Percentiles rank a stretch among this genome's conserved stretches.
Conservation (phyloP, 768 basidiomycete genomes). For the Daedalea quercina region DNA sequence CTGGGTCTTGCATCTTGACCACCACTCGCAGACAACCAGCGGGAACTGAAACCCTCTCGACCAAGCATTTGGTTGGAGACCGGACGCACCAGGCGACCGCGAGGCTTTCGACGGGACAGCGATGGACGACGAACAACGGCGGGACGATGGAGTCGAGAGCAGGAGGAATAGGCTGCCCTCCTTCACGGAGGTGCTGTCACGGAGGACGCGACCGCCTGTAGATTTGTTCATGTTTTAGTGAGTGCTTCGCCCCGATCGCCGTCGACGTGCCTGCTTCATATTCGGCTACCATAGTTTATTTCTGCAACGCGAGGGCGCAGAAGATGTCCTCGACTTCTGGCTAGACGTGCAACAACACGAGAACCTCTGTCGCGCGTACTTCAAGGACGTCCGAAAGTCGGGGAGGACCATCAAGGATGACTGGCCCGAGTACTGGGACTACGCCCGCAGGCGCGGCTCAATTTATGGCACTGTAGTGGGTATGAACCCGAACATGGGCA, state of each 20-base stretch:
- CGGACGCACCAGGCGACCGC: not conserved
- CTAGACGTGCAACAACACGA: slow-evolving; percentile 99
- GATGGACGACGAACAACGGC: slow-evolving; percentile 31
- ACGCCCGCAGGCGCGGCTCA: slow-evolving; percentile 85
- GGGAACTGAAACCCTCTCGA: not conserved
- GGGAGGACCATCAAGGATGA: slow-evolving; percentile 90
- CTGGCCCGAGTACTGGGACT: slow-evolving; percentile 98
- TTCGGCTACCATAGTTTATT: slow-evolving; percentile 57
- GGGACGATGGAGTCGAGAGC: slow-evolving; percentile 70
- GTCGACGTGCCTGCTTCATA: slow-evolving; percentile 1
- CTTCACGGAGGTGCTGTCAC: slow-evolving; percentile 84
- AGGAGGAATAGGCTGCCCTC: slow-evolving; percentile 78
- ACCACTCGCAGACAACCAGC: not conserved
- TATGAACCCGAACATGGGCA: slow-evolving; percentile 48
- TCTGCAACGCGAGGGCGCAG: slow-evolving; percentile 90
- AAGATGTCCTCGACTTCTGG: slow-evolving; percentile 98
- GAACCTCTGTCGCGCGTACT: slow-evolving; percentile 96
- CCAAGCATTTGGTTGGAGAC: slow-evolving; percentile 1
- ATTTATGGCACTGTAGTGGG: slow-evolving; percentile 91
- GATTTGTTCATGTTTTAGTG: slow-evolving; percentile 99
- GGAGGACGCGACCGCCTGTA: slow-evolving; percentile 88
- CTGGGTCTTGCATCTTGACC: not conserved
- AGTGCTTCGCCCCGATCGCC: slow-evolving; percentile 28
- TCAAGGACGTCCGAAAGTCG: slow-evolving; percentile 96
- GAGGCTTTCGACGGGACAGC: slow-evolving; percentile 1